Evolutionary conservation across 441 rosid species (phyloP).

Genomic region (Adansonia madagascariensis): DNA sequence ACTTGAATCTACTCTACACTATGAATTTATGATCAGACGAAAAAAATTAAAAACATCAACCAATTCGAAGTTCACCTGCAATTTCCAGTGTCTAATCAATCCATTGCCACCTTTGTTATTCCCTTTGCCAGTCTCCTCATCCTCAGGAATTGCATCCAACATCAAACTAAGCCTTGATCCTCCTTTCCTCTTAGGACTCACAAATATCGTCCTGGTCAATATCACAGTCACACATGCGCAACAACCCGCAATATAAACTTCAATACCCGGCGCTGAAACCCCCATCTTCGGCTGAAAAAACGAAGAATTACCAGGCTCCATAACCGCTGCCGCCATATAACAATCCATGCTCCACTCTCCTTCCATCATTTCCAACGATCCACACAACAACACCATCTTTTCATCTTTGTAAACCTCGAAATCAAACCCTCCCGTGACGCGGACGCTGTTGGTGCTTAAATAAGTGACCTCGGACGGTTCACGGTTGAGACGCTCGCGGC

Average conservation of each 20-base stretch:
- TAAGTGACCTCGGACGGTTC: conserved; percentile 90
- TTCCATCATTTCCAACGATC: conserved; percentile 71
- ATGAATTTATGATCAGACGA: not conserved
- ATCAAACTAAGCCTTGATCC: conserved; percentile 46
- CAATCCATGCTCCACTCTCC: conserved; percentile 78
- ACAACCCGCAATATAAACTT: conserved; percentile 88
- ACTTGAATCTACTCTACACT: not conserved
- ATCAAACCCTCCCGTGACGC: conserved; percentile 74
- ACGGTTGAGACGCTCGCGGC: conserved; percentile 74
- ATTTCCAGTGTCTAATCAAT: conserved; percentile 47
- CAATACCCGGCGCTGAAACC: conserved; percentile 63
- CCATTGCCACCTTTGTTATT: conserved; percentile 28
- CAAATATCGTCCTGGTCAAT: conserved; percentile 74
- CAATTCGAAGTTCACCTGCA: conserved; percentile 42
- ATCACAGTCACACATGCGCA: conserved; percentile 86
- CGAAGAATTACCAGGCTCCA: conserved; percentile 36
- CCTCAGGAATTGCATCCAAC: conserved; percentile 86
- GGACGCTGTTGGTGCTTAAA: conserved; percentile 77
- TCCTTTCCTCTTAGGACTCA: conserved; percentile 67
- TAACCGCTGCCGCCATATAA: conserved; percentile 54
- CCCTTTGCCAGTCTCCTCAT: conserved; percentile 68
- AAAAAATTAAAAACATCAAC: not conserved
- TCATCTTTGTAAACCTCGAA: conserved; percentile 57
- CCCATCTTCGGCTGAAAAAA: conserved; percentile 66
- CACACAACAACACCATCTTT: conserved; percentile 60